Conservation (phyloP, 164 flowering plant genomes). For the Chloranthus sessilifolius region DNA sequence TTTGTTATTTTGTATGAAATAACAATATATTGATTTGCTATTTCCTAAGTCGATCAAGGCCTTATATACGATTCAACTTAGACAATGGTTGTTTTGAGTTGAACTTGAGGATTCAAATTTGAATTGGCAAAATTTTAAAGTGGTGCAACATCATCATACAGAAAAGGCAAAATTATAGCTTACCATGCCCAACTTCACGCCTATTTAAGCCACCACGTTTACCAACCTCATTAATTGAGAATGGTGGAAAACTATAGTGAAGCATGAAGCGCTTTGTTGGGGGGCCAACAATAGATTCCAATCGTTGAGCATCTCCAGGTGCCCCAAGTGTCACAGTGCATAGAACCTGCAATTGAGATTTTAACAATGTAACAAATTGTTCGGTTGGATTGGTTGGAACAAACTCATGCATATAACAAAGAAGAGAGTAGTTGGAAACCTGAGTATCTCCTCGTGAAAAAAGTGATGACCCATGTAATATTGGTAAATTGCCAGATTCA, state of each 20-base stretch:
- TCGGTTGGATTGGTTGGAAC: not conserved
- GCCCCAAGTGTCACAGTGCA: slow-evolving; percentile 97
- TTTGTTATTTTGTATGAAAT: too few relatives aligned
- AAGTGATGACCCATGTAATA: slow-evolving; percentile 82
- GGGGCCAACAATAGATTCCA: slow-evolving; percentile 88
- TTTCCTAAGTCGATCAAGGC: not conserved
- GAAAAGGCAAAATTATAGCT: slow-evolving; percentile 5
- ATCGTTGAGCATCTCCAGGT: slow-evolving; percentile 86
- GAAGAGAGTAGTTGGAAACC: slow-evolving; percentile 27
- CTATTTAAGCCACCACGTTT: slow-evolving; percentile 85
- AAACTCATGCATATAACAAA: not conserved
- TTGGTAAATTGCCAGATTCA: slow-evolving; percentile 71
- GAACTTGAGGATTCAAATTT: not conserved
- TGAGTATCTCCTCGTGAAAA: slow-evolving; percentile 97
- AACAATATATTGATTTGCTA: too few relatives aligned
- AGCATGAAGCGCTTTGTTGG: slow-evolving; percentile 95
- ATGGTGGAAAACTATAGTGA: slow-evolving; percentile 97
- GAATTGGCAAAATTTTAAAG: not conserved
- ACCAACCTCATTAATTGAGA: slow-evolving; percentile 91
- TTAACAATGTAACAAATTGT: not conserved
- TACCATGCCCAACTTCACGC: slow-evolving; percentile 99
- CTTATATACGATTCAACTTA: not conserved
- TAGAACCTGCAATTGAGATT: slow-evolving; percentile 79
- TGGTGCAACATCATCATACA: not conserved
- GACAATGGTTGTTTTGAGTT: too few relatives aligned